phyloP scores from a whole-genome alignment of 257 asterid genomes.

The Scutellaria barbata region DNA sequence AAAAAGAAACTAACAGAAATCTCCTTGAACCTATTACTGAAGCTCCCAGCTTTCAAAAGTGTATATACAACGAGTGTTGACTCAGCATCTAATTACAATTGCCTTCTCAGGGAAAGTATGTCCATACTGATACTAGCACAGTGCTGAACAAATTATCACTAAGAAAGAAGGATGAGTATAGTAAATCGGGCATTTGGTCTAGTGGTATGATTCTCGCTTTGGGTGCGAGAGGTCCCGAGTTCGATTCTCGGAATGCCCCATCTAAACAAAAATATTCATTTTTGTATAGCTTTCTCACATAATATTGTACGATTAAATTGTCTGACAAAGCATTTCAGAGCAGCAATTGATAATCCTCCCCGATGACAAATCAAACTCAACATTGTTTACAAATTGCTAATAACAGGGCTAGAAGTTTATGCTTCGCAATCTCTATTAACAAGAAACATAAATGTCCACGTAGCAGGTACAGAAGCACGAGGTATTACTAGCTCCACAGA shows the following conservation, averaged over 20 bases:
- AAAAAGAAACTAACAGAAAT: too few relatives aligned
- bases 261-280: not conserved
- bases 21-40: too few relatives aligned
- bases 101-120: too few relatives aligned
- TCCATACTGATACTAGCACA: too few relatives aligned
- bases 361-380: not conserved
- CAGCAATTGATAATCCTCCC: not conserved
- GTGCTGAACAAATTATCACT: too few relatives aligned
- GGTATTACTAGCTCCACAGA: not conserved
- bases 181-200: slow-evolving; percentile 69
- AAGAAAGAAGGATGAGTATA: too few relatives aligned
- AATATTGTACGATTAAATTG: too few relatives aligned
- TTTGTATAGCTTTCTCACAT: slow-evolving; percentile 13
- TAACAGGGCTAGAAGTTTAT: not conserved
- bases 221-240: slow-evolving; percentile 91
- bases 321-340: too few relatives aligned
- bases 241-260: slow-evolving; percentile 64
- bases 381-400: too few relatives aligned
- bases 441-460: not conserved
- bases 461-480: not conserved
- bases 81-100: too few relatives aligned
- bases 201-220: slow-evolving; percentile 53
- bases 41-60: too few relatives aligned
- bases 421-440: not conserved
- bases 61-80: too few relatives aligned